These are phyloP conservation scores for Cotoneaster glaucophyllus DNA, from an alignment of 306 rosid genomes.

Conservation along the genomic window DNA sequence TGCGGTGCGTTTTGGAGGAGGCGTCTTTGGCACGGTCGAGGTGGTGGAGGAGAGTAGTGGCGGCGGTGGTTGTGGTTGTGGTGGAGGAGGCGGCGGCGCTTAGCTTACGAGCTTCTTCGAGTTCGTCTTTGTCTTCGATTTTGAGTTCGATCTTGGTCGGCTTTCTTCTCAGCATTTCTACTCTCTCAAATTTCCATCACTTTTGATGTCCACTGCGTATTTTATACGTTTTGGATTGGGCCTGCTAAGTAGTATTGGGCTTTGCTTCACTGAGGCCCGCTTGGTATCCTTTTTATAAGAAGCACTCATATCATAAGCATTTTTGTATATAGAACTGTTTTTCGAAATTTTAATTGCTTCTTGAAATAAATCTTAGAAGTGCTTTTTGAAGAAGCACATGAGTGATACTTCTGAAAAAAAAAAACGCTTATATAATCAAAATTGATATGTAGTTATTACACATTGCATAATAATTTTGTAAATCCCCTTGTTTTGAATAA, in stretches of 20 bases:
- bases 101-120: conserved; percentile 72
- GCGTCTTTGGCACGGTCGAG: conserved; percentile 45
- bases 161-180: conserved; percentile 62
- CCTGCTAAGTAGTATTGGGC: no score
- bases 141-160: conserved; percentile 58
- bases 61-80: conserved; percentile 15
- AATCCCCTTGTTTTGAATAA: no score
- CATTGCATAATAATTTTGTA: no score
- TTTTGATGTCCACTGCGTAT: fast-evolving
- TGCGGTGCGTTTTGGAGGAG: conserved; percentile 33
- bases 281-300: no score
- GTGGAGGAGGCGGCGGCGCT: conserved; percentile 20
- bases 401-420: no score
- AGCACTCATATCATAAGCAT: no score
- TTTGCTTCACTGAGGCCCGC: not conserved
- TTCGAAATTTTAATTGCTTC: no score
- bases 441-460: no score
- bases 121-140: conserved; percentile 82
- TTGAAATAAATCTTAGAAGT: no score
- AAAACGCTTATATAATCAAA: no score
- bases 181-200: not conserved
- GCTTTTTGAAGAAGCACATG: no score
- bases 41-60: conserved; percentile 46
- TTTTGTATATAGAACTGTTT: no score
- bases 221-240: not conserved